Evolutionary conservation across 441 rosid genomes (phyloP).

Genomic region (Metrosideros polymorpha): DNA sequence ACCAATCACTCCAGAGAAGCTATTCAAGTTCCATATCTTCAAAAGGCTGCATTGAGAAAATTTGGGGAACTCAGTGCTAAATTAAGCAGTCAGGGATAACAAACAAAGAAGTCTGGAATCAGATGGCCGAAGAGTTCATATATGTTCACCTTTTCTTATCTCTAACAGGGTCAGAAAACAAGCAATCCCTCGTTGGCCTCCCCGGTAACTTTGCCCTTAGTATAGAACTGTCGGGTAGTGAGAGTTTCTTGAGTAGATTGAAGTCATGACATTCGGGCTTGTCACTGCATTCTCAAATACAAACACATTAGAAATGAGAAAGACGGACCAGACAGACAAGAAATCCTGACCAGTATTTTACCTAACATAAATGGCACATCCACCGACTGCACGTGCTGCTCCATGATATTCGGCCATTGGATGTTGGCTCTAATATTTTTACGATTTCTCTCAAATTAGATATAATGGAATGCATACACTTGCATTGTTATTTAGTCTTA

Average conservation of each 20-base stretch:
- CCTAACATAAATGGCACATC: slow-evolving; percentile 60
- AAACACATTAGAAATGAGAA: neutral
- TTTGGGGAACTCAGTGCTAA: neutral
- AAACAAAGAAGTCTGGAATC: neutral
- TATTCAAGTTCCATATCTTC: slow-evolving; percentile 4
- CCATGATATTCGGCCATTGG: slow-evolving; percentile 65
- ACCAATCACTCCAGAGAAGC: neutral
- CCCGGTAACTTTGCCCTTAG: slow-evolving; percentile 55
- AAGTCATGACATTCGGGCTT: slow-evolving; percentile 63
- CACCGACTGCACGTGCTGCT: slow-evolving; percentile 56
- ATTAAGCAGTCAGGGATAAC: neutral
- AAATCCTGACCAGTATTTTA: neutral
- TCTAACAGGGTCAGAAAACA: slow-evolving; percentile 48
- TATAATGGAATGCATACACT: neutral
- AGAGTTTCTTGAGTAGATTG: slow-evolving; percentile 43
- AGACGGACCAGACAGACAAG: neutral
- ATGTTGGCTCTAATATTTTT: slow-evolving; percentile 36
- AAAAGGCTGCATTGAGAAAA: neutral
- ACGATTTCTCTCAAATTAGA: neutral
- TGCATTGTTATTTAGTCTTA: neutral
- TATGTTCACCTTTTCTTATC: slow-evolving; percentile 37
- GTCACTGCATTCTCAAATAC: slow-evolving; percentile 24
- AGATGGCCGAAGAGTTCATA: neutral
- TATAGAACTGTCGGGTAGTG: slow-evolving; percentile 51
- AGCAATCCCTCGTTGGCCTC: slow-evolving; percentile 50